Evolutionary conservation across 768 basidiomycete species (phyloP).

Genomic region (Mycena rebaudengoi): DNA sequence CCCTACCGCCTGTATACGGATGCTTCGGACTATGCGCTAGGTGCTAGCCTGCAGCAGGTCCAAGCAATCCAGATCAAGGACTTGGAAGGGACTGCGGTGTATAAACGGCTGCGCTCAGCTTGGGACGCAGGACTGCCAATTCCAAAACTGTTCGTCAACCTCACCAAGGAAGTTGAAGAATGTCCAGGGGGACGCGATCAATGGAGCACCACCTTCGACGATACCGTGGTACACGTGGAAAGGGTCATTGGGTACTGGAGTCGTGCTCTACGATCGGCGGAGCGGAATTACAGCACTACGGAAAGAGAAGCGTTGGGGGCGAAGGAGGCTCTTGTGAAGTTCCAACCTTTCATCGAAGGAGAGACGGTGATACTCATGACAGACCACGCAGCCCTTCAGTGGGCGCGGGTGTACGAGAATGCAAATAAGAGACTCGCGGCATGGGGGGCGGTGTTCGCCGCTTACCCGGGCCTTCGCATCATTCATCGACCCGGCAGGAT

Average conservation of each 20-base stretch:
- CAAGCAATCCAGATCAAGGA: constrained; percentile 11
- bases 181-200: background rate
- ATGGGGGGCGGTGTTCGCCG: constrained; percentile 37
- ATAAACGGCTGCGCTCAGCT: constrained; percentile 5
- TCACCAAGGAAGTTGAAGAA: background rate
- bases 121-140: constrained; percentile 6
- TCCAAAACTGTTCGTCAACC: constrained; percentile 23
- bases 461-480: constrained; percentile 35
- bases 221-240: constrained; percentile 32
- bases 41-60: constrained; percentile 20
- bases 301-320: constrained; percentile 21
- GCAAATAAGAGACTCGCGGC: constrained; percentile 26
- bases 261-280: constrained; percentile 6
- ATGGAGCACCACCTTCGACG: constrained; percentile 13
- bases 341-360: constrained; percentile 1
- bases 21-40: background rate
- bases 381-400: constrained; percentile 23
- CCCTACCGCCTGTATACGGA: constrained; percentile 26
- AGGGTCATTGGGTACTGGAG: constrained; percentile 37
- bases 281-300: constrained; percentile 8
- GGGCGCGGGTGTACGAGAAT: constrained; percentile 22
- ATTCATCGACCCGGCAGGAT: constrained; percentile 36
- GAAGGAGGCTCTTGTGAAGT: constrained; percentile 29
- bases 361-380: background rate
- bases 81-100: constrained; percentile 10